Evolutionary conservation across 2,329 filamentous ascomycete genomes (phyloP), one percentile per base, ranked within the genome.

Genomic region (Claviceps humidiphila): DNA sequence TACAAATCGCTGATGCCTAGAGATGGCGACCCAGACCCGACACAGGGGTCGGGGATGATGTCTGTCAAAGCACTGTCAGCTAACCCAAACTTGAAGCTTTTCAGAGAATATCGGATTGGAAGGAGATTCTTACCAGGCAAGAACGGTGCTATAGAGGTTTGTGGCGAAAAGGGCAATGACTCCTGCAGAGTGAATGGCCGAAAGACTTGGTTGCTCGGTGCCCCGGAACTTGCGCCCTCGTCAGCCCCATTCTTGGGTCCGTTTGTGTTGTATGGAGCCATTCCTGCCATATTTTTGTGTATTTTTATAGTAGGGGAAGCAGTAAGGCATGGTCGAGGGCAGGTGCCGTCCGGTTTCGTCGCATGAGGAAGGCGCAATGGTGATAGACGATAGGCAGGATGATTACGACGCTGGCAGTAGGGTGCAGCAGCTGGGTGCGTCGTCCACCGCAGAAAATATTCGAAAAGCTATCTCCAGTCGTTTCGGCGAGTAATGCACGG

Each of bases 151-250:
- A 90, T 84, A 3, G 86, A 89, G 48, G 84, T 87, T 64, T 91
- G 84, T 24, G 88, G 87, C 50, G 87, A 87, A 68, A 83, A 90
- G n/a, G 86, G 85, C 46, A 93, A 73, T 34, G 87, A 87, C 63
- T 93, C 85, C 53, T 84, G 78, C 13, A 93, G 77, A 3, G 77
- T 78, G 62, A 83, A 81, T 1, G 81, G 74, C 51, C 74, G 66
- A 41, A 63, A 56, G 38, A 67, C 61, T 41, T 60, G 51, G 20
- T 59, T 57, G 49, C 58, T 61, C 34, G 58, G 51, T 49, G 62
- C 57, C 16, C 55, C 47, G 47, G 56, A 57, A 51, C 56, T 59
- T 48, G 58, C 53, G 41, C 61, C 59, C 52, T 58, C 56, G 51
- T 58, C 56, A 45, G 59, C 49, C 58, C 70, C 70, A 61, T 71